Conservation (phyloP, 1,139 yeast genomes). For the Nadsonia starkeyi-henricii region DNA sequence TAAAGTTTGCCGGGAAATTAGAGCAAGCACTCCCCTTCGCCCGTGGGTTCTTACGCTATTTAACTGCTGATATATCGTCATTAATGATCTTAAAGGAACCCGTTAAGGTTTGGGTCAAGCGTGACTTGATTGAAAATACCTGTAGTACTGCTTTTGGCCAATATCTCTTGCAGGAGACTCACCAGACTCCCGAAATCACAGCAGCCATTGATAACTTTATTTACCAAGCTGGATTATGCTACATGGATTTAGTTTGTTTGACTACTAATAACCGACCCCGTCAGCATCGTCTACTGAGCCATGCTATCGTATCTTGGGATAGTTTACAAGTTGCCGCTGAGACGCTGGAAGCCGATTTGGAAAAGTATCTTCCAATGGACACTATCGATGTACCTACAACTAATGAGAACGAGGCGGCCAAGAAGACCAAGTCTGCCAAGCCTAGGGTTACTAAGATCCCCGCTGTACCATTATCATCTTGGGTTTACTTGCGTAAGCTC, state of each 20-base stretch:
- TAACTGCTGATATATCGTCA: constrained; percentile 10
- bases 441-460: constrained; percentile 14
- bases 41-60: constrained; percentile 19
- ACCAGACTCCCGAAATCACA: constrained; percentile 6
- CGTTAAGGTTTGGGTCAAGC: constrained; percentile 18
- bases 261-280: constrained; percentile 67
- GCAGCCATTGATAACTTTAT: constrained; percentile 10
- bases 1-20: constrained; percentile 14
- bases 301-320: constrained; percentile 55
- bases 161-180: constrained; percentile 8
- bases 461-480: constrained; percentile 49
- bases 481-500: constrained; percentile 52
- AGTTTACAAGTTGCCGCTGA: constrained; percentile 78
- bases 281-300: constrained; percentile 58
- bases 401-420: constrained; percentile 6
- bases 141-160: constrained; percentile 9
- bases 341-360: constrained; percentile 67
- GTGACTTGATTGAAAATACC: constrained; percentile 21
- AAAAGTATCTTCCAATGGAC: constrained; percentile 4
- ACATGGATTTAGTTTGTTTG: constrained; percentile 37
- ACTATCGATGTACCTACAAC: constrained; percentile 2
- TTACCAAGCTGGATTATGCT: constrained; percentile 19
- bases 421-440: not conserved
- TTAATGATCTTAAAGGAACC: constrained; percentile 13
- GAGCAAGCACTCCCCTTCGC: constrained; percentile 18